phyloP scores from a whole-genome alignment of 2,329 filamentous ascomycete species.

The Kalmusia sp. region DNA sequence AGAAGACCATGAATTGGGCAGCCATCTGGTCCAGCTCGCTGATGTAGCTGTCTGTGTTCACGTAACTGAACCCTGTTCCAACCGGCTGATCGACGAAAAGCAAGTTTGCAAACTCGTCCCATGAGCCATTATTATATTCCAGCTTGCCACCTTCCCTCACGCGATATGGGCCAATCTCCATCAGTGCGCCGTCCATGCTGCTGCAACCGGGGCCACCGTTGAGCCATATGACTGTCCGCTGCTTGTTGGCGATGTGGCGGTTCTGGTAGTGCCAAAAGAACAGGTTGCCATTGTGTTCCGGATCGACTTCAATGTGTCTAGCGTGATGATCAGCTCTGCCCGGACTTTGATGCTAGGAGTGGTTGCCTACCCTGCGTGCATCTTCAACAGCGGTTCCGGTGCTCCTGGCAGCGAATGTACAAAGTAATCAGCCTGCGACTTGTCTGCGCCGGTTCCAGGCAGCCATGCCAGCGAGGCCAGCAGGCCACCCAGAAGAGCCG shows the following conservation, averaged over 20 bases:
- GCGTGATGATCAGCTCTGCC: constrained; percentile 13
- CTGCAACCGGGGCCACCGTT: constrained; percentile 98
- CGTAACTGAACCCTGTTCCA: constrained; percentile 95
- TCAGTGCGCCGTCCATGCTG: constrained; percentile 94
- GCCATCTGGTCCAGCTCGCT: constrained; percentile 90
- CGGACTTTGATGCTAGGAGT: constrained; percentile 23
- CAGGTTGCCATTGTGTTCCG: constrained; percentile 86
- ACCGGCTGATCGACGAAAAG: constrained; percentile 98
- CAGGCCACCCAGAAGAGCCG: constrained; percentile 39
- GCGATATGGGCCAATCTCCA: constrained; percentile 95
- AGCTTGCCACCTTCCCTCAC: constrained; percentile 76
- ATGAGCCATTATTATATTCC: constrained; percentile 88
- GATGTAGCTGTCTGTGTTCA: constrained; percentile 85
- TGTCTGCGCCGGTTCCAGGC: constrained; percentile 48
- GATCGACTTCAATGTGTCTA: constrained; percentile 90
- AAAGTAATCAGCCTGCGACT: constrained; percentile 85
- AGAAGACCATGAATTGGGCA: constrained; percentile 81
- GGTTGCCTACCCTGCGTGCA: constrained; percentile 91
- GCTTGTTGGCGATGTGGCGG: constrained; percentile 88
- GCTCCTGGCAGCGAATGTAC: constrained; percentile 84
- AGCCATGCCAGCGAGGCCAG: constrained; percentile 42
- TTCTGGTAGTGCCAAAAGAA: constrained; percentile 99
- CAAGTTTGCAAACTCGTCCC: constrained; percentile 97
- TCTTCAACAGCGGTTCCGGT: constrained; percentile 83
- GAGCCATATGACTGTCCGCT: constrained; percentile 93